These are phyloP conservation scores for Ordospora pajunii DNA, from an alignment of 371 early-diverging fungal species.

Conservation along the genomic window DNA sequence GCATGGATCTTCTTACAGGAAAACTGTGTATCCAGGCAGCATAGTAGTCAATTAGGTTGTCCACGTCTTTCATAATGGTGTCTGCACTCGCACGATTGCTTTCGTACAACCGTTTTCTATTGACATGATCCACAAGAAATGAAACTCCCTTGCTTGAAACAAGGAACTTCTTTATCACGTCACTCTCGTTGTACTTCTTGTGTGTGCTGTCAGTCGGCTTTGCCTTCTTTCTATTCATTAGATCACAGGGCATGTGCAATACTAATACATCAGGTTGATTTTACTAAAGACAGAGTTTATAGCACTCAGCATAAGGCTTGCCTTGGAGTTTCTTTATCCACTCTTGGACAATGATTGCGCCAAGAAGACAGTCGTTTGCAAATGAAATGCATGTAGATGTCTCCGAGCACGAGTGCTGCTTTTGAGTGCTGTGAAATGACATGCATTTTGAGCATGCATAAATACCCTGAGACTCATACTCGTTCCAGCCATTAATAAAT, in stretches of 20 bases:
- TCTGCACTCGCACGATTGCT: background rate
- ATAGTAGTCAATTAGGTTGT: conserved; percentile 46
- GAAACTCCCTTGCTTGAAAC: conserved; percentile 30
- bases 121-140: conserved; percentile 17
- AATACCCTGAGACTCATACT: background rate
- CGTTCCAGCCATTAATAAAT: background rate
- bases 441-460: conserved; percentile 2
- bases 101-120: background rate
- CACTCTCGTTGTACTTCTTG: conserved; percentile 38
- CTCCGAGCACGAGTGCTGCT: background rate
- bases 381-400: background rate
- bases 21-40: conserved; percentile 39
- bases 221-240: background rate
- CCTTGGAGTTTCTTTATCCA: conserved; percentile 30
- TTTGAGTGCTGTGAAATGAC: background rate
- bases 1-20: conserved; percentile 28
- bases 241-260: background rate
- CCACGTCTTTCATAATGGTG: conserved; percentile 15
- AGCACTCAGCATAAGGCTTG: background rate
- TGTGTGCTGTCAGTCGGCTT: background rate
- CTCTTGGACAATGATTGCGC: conserved; percentile 45
- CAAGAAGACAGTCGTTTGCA: conserved; percentile 44
- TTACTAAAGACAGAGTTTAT: background rate
- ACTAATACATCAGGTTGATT: background rate
- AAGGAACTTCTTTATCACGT: conserved; percentile 36